A percentile compares a stretch with the other conserved stretches of the same genome.
These are phyloP conservation scores for Pseudoscleropodium purum DNA, from an alignment of 225 moss, liverwort and hornwort genomes.

Conservation along the genomic window DNA sequence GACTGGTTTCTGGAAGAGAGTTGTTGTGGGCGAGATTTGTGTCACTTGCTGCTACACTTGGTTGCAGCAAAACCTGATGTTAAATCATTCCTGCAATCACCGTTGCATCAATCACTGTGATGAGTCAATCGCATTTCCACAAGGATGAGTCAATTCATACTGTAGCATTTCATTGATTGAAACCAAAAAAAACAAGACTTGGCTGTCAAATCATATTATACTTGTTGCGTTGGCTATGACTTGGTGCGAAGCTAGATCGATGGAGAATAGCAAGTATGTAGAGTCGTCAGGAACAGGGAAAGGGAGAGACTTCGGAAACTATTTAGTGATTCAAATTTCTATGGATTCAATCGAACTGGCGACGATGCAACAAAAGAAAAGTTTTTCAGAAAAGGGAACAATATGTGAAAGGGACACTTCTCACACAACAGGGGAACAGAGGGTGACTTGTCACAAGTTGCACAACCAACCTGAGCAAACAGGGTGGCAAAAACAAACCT, in stretches of 20 bases:
- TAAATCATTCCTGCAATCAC: slow-evolving; percentile 9
- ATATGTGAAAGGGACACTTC: not conserved
- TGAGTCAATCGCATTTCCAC: not conserved
- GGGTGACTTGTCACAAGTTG: not conserved
- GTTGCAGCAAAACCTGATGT: slow-evolving; percentile 12
- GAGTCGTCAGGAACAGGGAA: not conserved
- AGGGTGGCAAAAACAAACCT: not conserved
- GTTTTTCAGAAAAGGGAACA: not conserved
- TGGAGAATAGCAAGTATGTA: not conserved
- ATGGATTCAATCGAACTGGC: not conserved
- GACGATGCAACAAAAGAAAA: not conserved
- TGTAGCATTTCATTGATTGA: not conserved
- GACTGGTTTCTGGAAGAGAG: not conserved
- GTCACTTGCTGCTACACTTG: slow-evolving; percentile 7
- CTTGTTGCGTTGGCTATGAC: not conserved
- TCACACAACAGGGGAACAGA: not conserved
- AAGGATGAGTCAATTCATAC: not conserved
- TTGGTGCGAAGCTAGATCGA: not conserved
- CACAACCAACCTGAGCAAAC: not conserved
- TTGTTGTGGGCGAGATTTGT: not conserved
- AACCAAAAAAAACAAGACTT: not conserved
- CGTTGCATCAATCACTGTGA: not conserved
- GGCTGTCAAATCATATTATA: not conserved
- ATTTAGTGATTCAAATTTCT: not conserved
- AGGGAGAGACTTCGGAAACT: not conserved